Evolutionary conservation across 2,329 filamentous ascomycete genomes (phyloP).

Genomic region (Aureobasidium uvarum): DNA sequence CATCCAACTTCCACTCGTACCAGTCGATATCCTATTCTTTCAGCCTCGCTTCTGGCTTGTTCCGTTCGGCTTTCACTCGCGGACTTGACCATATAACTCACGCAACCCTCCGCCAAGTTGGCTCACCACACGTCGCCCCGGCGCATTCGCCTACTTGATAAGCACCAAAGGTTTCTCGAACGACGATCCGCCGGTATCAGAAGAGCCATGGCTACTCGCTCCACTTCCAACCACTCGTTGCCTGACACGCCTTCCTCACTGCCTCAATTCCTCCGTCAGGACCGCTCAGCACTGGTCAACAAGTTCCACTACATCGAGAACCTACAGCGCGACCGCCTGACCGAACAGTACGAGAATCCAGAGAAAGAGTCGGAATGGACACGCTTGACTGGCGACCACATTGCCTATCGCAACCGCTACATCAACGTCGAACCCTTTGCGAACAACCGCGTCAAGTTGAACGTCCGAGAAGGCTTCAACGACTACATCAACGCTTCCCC

Average conservation of each 20-base stretch:
- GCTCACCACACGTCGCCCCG: slow-evolving; percentile 7
- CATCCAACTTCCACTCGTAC: not conserved
- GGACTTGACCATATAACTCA: not conserved
- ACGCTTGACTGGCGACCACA: slow-evolving; percentile 56
- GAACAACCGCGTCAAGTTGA: slow-evolving; percentile 77
- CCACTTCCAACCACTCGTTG: not conserved
- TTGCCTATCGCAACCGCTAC: slow-evolving; percentile 74
- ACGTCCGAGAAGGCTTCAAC: slow-evolving; percentile 65
- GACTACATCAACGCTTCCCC: slow-evolving; percentile 56
- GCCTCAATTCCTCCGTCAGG: slow-evolving; percentile 52
- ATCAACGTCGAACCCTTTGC: slow-evolving; percentile 86
- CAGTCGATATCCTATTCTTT: not conserved
- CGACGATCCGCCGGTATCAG: slow-evolving; percentile 9
- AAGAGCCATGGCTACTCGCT: slow-evolving; percentile 17
- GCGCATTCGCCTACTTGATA: slow-evolving; percentile 26
- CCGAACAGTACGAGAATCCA: slow-evolving; percentile 32
- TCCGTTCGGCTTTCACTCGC: not conserved
- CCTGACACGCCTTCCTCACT: slow-evolving; percentile 40
- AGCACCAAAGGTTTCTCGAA: slow-evolving; percentile 19
- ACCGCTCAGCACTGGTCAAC: slow-evolving; percentile 50
- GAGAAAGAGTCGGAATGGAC: slow-evolving; percentile 56
- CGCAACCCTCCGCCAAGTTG: not conserved
- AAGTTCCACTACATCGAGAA: slow-evolving; percentile 63
- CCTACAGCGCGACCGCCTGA: slow-evolving; percentile 57
- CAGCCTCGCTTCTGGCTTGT: not conserved